Conservation (phyloP, 2,329 filamentous ascomycete species). For the Thyridium curvatum region DNA sequence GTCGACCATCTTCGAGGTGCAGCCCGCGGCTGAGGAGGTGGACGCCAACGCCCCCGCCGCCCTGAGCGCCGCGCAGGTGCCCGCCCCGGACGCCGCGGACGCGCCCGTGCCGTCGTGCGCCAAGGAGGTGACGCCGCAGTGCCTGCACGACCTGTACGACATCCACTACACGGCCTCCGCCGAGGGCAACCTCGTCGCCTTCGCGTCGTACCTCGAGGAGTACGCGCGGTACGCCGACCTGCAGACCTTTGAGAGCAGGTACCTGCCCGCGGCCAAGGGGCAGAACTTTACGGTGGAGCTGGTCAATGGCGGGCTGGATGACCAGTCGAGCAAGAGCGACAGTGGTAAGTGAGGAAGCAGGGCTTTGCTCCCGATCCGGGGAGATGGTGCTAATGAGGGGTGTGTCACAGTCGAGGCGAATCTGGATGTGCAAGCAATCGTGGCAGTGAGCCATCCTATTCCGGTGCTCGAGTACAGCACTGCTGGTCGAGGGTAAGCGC, state of each 20-base stretch:
- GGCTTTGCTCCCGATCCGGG: no score
- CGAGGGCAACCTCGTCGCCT: conserved; percentile 24
- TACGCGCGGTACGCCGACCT: conserved; percentile 44
- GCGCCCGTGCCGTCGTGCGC: conserved; percentile 26
- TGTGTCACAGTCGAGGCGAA: conserved; percentile 45
- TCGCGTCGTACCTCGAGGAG: conserved; percentile 38
- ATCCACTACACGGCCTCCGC: conserved; percentile 28
- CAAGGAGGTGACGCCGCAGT: conserved; percentile 32
- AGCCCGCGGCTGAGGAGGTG: conserved; percentile 11
- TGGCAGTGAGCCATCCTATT: conserved; percentile 47
- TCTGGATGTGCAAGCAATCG: conserved; percentile 56
- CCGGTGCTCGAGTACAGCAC: conserved; percentile 54
- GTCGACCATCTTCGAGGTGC: conserved; percentile 29
- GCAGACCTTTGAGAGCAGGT: conserved; percentile 39
- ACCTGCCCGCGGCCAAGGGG: conserved; percentile 42
- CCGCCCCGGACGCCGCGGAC: conserved; percentile 8
- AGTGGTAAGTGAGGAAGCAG: conserved; percentile 23
- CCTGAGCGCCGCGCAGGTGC: conserved; percentile 1
- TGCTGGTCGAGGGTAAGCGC: conserved; percentile 37
- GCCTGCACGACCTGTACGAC: conserved; percentile 42
- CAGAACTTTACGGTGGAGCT: conserved; percentile 48
- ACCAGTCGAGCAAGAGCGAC: conserved; percentile 32
- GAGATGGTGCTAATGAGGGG: no score
- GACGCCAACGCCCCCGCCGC: not conserved
- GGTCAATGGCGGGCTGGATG: conserved; percentile 49